Percentiles rank a stretch among this genome's conserved stretches.
Conservation (phyloP, 495 filamentous ascomycete species). For the Penicillium canescens region DNA sequence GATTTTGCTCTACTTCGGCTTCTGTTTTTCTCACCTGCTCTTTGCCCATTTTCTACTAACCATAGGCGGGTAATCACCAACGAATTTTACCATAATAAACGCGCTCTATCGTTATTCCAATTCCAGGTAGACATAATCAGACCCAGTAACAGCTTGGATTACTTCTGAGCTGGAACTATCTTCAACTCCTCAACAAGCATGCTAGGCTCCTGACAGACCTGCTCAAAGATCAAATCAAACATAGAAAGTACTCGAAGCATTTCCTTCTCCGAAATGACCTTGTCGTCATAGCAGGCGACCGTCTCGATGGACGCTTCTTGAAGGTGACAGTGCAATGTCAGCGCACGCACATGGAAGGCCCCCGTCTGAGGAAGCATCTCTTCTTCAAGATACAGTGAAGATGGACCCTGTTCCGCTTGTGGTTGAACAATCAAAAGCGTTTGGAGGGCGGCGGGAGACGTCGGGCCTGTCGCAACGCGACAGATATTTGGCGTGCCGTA, state of each 20-base stretch:
- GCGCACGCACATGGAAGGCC: neutral
- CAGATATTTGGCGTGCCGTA: neutral
- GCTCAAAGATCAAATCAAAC: conserved; percentile 3
- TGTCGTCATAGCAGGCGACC: conserved; percentile 2
- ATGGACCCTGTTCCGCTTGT: neutral
- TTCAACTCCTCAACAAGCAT: neutral
- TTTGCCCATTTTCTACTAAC: too few relatives aligned
- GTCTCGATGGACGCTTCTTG: neutral
- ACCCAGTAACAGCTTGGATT: too few relatives aligned
- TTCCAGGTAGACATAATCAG: too few relatives aligned
- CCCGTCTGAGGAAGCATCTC: conserved; percentile 6
- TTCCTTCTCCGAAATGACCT: neutral
- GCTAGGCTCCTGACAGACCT: neutral
- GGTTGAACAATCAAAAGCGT: conserved; percentile 4
- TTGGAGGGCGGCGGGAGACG: neutral
- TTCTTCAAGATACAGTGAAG: neutral
- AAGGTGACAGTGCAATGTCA: conserved; percentile 1
- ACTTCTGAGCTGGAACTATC: too few relatives aligned
- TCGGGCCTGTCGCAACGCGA: neutral
- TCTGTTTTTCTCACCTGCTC: too few relatives aligned
- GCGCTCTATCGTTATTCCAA: too few relatives aligned
- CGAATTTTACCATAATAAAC: too few relatives aligned
- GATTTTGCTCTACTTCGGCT: too few relatives aligned
- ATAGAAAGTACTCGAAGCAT: neutral
- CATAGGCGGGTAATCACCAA: too few relatives aligned